phyloP scores from a whole-genome alignment of 345 rosid species.

The Dipteronia sinensis region DNA sequence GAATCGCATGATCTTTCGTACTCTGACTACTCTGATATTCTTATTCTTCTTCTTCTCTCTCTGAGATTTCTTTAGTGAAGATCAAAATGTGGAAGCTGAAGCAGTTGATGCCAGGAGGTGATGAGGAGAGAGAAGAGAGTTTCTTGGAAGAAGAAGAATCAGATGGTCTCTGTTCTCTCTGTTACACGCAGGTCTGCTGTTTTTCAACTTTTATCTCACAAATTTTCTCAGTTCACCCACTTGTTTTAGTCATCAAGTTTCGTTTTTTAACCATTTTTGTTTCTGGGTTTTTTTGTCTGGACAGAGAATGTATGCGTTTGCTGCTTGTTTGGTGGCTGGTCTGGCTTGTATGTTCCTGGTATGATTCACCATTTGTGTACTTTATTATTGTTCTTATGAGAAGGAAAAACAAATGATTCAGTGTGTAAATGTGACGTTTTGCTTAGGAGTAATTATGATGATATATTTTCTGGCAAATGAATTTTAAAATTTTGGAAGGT shows the following conservation, averaged over 20 bases:
- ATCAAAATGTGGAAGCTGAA: slow-evolving; percentile 60
- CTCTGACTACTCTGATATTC: too few species aligned
- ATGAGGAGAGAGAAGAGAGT: slow-evolving; percentile 44
- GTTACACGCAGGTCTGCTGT: slow-evolving; percentile 60
- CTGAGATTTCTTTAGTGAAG: neutral
- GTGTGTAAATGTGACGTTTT: neutral
- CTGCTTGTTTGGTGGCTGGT: slow-evolving; percentile 64
- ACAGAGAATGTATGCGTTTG: slow-evolving; percentile 81
- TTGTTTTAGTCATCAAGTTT: neutral
- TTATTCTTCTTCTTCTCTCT: too few species aligned
- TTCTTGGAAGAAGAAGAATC: slow-evolving; percentile 63
- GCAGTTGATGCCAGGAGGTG: slow-evolving; percentile 49
- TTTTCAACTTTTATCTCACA: neutral
- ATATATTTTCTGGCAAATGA: neutral
- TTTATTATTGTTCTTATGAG: neutral
- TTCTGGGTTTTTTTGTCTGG: slow-evolving; percentile 25
- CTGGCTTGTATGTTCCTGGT: slow-evolving; percentile 83
- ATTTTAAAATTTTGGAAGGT: neutral
- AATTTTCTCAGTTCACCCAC: neutral
- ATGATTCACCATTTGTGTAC: slow-evolving; percentile 16
- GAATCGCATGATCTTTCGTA: too few species aligned
- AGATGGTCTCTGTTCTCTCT: slow-evolving; percentile 69
- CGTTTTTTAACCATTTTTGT: neutral
- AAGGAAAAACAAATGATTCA: neutral
- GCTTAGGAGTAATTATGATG: neutral